phyloP scores from a whole-genome alignment of 306 rosid species.

The Vigna reflexopilosa region DNA sequence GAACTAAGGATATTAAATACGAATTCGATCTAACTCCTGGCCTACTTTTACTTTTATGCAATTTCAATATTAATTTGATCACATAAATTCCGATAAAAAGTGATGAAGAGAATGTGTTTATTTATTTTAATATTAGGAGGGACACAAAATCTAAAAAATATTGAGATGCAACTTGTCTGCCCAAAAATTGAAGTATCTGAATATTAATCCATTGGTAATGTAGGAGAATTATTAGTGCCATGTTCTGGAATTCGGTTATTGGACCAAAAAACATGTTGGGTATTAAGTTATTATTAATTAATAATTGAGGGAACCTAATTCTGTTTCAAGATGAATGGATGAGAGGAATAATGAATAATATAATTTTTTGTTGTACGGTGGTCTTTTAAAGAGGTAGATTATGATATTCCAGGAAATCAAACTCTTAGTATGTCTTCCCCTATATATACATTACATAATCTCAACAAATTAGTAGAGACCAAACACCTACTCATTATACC shows the following conservation, averaged over 20 bases:
- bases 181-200: background rate
- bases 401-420: slow-evolving; percentile 26
- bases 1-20: no score
- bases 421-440: background rate
- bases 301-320: slow-evolving; percentile 43
- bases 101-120: background rate
- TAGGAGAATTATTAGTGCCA: background rate
- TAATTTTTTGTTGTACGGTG: slow-evolving; percentile 40
- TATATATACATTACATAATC: slow-evolving; percentile 13
- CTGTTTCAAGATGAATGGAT: slow-evolving; percentile 40
- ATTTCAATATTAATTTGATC: no score
- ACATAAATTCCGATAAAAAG: background rate
- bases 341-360: slow-evolving; percentile 18
- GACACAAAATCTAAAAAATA: background rate
- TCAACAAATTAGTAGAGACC: background rate
- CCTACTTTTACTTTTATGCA: no score
- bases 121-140: background rate
- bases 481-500: background rate
- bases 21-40: no score
- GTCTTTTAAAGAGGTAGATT: slow-evolving; percentile 45
- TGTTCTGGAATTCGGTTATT: background rate
- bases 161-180: background rate
- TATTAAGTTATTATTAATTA: background rate
- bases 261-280: background rate
- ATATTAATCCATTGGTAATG: background rate